phyloP scores from a whole-genome alignment of 257 asterid species.

The Salvia splendens region DNA sequence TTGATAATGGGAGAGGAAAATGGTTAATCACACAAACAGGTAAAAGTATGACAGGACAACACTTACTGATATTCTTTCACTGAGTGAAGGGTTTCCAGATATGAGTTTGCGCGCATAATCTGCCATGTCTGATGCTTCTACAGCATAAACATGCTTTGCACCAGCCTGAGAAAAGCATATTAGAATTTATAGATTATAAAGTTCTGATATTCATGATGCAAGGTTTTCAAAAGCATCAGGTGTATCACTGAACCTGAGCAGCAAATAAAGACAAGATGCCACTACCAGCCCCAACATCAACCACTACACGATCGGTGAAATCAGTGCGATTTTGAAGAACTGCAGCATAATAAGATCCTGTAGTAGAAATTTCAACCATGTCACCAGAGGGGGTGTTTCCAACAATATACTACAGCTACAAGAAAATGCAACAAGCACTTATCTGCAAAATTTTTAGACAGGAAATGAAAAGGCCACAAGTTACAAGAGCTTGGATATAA shows the following conservation, averaged over 20 bases:
- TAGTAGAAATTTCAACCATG: conserved; percentile 34
- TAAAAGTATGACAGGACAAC: conserved; percentile 25
- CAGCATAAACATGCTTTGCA: conserved; percentile 97
- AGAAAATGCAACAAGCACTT: conserved; percentile 22
- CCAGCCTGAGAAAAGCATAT: conserved; percentile 64
- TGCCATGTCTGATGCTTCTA: conserved; percentile 99
- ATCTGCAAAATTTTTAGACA: not conserved
- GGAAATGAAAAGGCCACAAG: conserved; percentile 14
- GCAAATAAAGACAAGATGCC: conserved; percentile 98
- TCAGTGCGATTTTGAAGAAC: conserved; percentile 92
- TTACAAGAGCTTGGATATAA: conserved; percentile 16
- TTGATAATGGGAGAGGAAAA: conserved; percentile 19
- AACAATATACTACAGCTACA: conserved; percentile 7
- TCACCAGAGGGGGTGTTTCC: conserved; percentile 28
- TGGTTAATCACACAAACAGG: conserved; percentile 2
- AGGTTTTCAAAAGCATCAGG: conserved; percentile 22
- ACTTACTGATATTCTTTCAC: conserved; percentile 81
- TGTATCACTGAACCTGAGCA: conserved; percentile 67
- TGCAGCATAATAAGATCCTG: conserved; percentile 97
- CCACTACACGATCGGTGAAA: conserved; percentile 78
- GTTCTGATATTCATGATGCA: conserved; percentile 23
- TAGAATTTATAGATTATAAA: conserved; percentile 25
- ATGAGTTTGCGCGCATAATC: conserved; percentile 85
- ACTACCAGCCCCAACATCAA: conserved; percentile 99
- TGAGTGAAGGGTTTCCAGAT: conserved; percentile 81